Evolutionary conservation across 2,329 filamentous ascomycete genomes (phyloP).

Genomic region (Curvularia sp.): DNA sequence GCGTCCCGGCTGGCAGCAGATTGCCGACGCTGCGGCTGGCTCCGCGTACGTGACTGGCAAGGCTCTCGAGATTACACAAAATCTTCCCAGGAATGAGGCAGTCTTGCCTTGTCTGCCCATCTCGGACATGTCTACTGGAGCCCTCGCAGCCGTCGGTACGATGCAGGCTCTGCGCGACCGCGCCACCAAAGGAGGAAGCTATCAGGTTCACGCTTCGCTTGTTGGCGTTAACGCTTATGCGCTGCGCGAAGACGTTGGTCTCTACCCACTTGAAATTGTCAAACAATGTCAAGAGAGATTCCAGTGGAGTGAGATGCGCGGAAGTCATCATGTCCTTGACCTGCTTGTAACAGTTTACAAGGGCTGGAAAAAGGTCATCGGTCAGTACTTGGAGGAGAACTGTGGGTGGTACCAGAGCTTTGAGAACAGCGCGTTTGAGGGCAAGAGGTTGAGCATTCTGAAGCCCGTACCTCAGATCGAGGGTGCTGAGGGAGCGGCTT

Average conservation of each 20-base stretch:
- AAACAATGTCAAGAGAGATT: slow-evolving; percentile 3
- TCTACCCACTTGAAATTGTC: neutral
- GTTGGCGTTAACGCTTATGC: slow-evolving; percentile 3
- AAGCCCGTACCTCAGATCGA: slow-evolving; percentile 1
- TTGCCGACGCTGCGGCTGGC: slow-evolving; percentile 49
- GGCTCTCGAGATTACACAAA: slow-evolving; percentile 30
- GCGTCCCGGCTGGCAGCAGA: slow-evolving; percentile 62
- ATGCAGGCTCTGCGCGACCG: slow-evolving; percentile 38
- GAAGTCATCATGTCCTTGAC: slow-evolving; percentile 1
- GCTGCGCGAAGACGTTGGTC: neutral
- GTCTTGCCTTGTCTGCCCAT: slow-evolving; percentile 41
- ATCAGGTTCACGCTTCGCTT: slow-evolving; percentile 8
- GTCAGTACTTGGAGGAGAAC: slow-evolving; percentile 1
- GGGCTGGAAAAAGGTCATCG: slow-evolving; percentile 2
- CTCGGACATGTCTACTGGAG: slow-evolving; percentile 40
- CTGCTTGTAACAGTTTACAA: neutral
- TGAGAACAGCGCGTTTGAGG: neutral
- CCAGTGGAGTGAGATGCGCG: neutral
- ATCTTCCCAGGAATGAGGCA: slow-evolving; percentile 24
- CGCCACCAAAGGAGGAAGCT: slow-evolving; percentile 26
- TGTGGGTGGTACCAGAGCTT: slow-evolving; percentile 4
- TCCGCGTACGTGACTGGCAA: slow-evolving; percentile 36
- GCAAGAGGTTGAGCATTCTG: slow-evolving; percentile 1
- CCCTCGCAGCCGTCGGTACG: slow-evolving; percentile 33
- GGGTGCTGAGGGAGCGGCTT: neutral